Base-by-base conservation (phyloP, 768 basidiomycete species). In the Tylopilus vinaceipallidus region DNA sequence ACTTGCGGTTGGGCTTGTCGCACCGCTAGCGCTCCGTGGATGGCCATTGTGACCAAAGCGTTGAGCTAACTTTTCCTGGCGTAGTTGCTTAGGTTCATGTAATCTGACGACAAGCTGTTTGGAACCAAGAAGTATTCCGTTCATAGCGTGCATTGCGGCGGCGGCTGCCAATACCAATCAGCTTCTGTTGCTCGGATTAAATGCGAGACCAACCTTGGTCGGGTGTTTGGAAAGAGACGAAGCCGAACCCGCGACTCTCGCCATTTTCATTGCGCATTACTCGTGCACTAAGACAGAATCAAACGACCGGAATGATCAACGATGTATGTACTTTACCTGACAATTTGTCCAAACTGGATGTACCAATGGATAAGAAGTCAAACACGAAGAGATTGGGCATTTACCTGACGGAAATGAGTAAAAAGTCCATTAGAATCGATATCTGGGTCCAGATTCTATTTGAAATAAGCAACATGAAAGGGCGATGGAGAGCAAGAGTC, bases 51-150 rank as follows among this genome's bases (percentile, higher is more conserved):
- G 81, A 41, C 74, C 81, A 59, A 88, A 91, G n/a, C 89, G 77
- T 48, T 86, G 84, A 13, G 90, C 90, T 9, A 93, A 75, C 57
- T 93, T 92, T 70, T 91, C 90, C 64, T 92, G 88, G 19, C 93
- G 80, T n/a, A 93, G 69, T 63, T 91, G 88, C 65, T 92, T 94
- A 9, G 91, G 92, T 67, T 95, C 93, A 57, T 95, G 91, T 45
- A 95, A 71, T 35, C 93, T 81, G 23, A 95, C 93, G 1, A 90
- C 86, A 33, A 95, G 76, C 46, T 87, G 82, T 63, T 93, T 91
- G 13, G 76, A 71, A 26, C 88, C 89, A 23, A 95, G 50, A 23
- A 79, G 71, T 13, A 71, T 64, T 14, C 91, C 90, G 49, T 95
- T 91, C 91, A 95, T 93, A 10, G 73, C 79, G 44, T 81, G 80